Evolutionary conservation across 108 stramenopile species (phyloP), one percentile per base, ranked within the genome.

Genomic region (Discostella pseudostelligera): DNA sequence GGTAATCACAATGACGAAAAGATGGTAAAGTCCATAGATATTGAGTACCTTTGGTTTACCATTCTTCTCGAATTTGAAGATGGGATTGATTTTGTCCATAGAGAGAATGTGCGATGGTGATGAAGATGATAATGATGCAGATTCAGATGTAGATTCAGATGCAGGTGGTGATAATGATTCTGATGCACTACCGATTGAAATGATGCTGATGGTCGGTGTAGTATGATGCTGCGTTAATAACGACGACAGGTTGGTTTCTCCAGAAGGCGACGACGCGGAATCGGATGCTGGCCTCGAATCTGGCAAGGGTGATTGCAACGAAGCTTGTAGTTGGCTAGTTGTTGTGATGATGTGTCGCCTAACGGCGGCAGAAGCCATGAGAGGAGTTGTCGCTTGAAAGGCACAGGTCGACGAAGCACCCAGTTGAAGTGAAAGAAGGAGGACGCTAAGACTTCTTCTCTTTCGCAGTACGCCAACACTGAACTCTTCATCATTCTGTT

Each of bases 41-140:
- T 90, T 90, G 58, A 90, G 49, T 6, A 90, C 56, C 64, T 90
- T 90, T 13, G 36, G 21, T 46, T 86, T 74, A 9, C 60, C 65
- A 3, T 71, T 47, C 28, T 43, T 20, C 60, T 69, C 63, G 40
- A 75, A 71, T 56, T 55, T 51, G 50, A 70, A 21, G 20, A 70
- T 44, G 37, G 80, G 80, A 16, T 37, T 32, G 8, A 81, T 77
- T 59, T 81, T 59, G 9, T 69, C 62, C 13, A 64, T 11, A 26
- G 78, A 17, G n/a, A 79, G 78, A 47, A 58, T 56, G 42, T 76
- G 67, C 7, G 75, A 69, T 11, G 59, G 43, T 8, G 28, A 14
- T 12, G 53, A 13, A 0, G 53, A 36, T 54, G 32, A 16, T n/a
- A 13, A 1, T 35, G 29, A n/a, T n/a, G n/a, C n/a, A n/a, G n/a